A percentile compares a stretch with the other conserved stretches of the same genome.
phyloP scores from a whole-genome alignment of 2,329 filamentous ascomycete genomes.

The Fusarium sp. region DNA sequence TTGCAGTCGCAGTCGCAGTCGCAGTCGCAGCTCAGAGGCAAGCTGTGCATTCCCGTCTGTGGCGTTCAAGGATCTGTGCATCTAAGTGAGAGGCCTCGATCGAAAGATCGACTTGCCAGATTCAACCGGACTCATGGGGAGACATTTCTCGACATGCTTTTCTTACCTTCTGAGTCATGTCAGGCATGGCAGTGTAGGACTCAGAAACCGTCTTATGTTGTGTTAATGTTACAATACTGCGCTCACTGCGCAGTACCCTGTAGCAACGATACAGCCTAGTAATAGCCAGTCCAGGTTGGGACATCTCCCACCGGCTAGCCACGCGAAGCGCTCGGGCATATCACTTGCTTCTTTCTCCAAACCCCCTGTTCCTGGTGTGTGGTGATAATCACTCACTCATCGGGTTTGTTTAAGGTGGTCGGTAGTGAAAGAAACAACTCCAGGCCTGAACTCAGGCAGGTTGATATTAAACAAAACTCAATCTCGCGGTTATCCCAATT shows the following conservation, averaged over 20 bases:
- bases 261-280: background rate
- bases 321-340: slow-evolving; percentile 3
- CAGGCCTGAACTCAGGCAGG: background rate
- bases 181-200: background rate
- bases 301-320: slow-evolving; percentile 4
- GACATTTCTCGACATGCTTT: background rate
- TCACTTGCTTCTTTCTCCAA: slow-evolving; percentile 17
- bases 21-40: slow-evolving; percentile 2
- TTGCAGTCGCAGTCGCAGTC: background rate
- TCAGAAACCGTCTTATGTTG: background rate
- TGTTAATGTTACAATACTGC: background rate
- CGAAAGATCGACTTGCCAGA: background rate
- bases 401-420: slow-evolving; percentile 2
- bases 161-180: background rate
- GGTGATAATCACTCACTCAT: slow-evolving; percentile 10
- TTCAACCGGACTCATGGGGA: background rate
- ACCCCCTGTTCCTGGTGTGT: slow-evolving; percentile 28
- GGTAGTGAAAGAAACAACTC: background rate
- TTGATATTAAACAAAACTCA: background rate
- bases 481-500: background rate
- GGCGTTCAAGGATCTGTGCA: slow-evolving; percentile 13
- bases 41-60: slow-evolving; percentile 22
- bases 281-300: background rate
- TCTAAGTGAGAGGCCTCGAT: background rate
- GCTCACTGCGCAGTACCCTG: background rate